Evolutionary conservation across 2,329 filamentous ascomycete species (phyloP).

Genomic region (Aspergillus latus): DNA sequence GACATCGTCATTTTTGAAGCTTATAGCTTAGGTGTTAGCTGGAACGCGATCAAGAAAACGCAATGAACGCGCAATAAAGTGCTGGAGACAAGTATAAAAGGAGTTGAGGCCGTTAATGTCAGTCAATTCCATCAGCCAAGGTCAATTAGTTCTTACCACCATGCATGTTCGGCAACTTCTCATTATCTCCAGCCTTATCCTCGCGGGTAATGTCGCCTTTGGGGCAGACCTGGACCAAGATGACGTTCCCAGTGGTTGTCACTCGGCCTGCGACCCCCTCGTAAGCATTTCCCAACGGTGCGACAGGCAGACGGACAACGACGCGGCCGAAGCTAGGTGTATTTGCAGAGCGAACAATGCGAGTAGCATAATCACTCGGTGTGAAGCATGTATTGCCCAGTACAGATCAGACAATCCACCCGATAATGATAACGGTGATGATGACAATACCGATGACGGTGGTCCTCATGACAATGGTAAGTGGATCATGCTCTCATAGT

Average conservation of each 20-base stretch:
- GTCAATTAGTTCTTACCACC: neutral
- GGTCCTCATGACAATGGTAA: constrained; percentile 31
- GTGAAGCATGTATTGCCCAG: constrained; percentile 34
- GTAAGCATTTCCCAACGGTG: constrained; percentile 27
- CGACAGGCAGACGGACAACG: constrained; percentile 25
- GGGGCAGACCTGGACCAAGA: constrained; percentile 30
- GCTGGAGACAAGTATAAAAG: neutral
- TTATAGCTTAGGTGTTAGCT: neutral
- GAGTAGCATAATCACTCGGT: constrained; percentile 28
- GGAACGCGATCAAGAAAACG: neutral
- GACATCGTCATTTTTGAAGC: constrained; percentile 5
- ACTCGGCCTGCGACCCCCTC: constrained; percentile 26
- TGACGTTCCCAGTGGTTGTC: constrained; percentile 31
- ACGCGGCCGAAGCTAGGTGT: constrained; percentile 27
- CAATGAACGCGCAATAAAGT: neutral
- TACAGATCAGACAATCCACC: constrained; percentile 20
- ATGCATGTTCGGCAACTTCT: constrained; percentile 23
- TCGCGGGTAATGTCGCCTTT: constrained; percentile 23
- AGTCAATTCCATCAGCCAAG: neutral
- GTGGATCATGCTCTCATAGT: neutral
- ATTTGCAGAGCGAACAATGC: constrained; percentile 31
- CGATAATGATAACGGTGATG: constrained; percentile 13
- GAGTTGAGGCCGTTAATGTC: neutral
- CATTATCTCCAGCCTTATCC: constrained; percentile 26
- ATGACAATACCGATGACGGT: constrained; percentile 19